A percentile compares a stretch with the other conserved stretches of the same genome.
phyloP scores from a whole-genome alignment of 2,329 filamentous ascomycete species.

The Penicillium sp. region DNA sequence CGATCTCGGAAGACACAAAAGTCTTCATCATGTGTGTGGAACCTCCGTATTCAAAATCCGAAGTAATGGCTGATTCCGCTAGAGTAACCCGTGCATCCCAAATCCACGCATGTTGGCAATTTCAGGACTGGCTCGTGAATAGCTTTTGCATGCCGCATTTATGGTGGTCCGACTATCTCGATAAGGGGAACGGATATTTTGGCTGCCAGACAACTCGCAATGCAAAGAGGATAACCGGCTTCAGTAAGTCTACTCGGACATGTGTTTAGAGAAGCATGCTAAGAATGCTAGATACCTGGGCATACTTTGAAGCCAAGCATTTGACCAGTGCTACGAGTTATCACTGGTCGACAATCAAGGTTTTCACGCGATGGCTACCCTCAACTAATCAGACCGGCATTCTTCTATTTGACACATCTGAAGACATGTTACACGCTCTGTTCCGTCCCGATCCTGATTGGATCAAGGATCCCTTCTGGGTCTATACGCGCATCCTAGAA shows the following conservation, averaged over 20 bases:
- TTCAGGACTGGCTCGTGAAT: not conserved
- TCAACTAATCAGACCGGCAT: slow-evolving; percentile 17
- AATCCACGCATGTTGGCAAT: not conserved
- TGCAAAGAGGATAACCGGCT: not conserved
- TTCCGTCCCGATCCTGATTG: not conserved
- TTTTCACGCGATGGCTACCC: slow-evolving; percentile 15
- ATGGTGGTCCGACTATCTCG: slow-evolving; percentile 5
- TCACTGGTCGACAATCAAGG: slow-evolving; percentile 13
- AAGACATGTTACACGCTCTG: not conserved
- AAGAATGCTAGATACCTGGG: slow-evolving; percentile 14
- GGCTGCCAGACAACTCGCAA: slow-evolving; percentile 10
- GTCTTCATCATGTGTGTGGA: slow-evolving; percentile 1
- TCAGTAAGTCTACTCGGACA: slow-evolving; percentile 5
- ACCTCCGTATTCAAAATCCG: not conserved
- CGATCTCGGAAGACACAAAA: not conserved
- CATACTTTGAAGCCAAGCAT: slow-evolving; percentile 16
- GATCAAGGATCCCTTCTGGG: slow-evolving; percentile 20
- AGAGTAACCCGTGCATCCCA: not conserved
- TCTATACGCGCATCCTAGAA: slow-evolving; percentile 11
- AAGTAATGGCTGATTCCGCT: not conserved
- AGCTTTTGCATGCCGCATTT: slow-evolving; percentile 6
- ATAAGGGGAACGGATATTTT: slow-evolving; percentile 13
- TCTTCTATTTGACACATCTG: slow-evolving; percentile 10
- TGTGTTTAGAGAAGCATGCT: not conserved
- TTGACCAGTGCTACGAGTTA: not conserved